Percentiles rank a stretch among this genome's conserved stretches.
These are phyloP conservation scores for Diaporthe helianthi DNA, from an alignment of 2,329 filamentous ascomycete genomes.

Conservation along the genomic window DNA sequence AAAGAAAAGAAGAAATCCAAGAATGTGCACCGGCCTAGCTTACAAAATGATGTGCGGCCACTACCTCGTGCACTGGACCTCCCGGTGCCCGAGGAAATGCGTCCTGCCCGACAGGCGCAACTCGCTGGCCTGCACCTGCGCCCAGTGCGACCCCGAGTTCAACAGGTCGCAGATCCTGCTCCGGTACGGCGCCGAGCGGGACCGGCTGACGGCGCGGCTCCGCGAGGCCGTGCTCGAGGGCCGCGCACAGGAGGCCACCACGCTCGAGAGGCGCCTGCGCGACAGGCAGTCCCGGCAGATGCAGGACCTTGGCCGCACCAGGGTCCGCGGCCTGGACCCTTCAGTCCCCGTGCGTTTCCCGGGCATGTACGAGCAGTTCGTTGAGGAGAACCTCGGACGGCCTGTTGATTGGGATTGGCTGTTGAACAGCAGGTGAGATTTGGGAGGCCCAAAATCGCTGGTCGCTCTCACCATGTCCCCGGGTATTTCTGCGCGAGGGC, in stretches of 20 bases:
- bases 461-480: slow-evolving; percentile 20
- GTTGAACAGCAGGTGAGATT: slow-evolving; percentile 23
- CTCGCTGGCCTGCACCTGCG: slow-evolving; percentile 35
- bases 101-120: slow-evolving; percentile 24
- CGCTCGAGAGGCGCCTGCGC: slow-evolving; percentile 29
- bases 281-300: slow-evolving; percentile 19
- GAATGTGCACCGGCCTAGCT: slow-evolving; percentile 35
- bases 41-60: slow-evolving; percentile 35
- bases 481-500: slow-evolving; percentile 22
- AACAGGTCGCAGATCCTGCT: slow-evolving; percentile 27
- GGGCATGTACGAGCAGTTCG: slow-evolving; percentile 32
- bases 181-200: slow-evolving; percentile 25
- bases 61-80: slow-evolving; percentile 33
- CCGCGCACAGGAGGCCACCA: slow-evolving; percentile 39
- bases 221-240: slow-evolving; percentile 58
- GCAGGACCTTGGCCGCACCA: slow-evolving; percentile 25
- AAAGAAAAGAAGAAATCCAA: neutral
- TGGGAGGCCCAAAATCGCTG: neutral
- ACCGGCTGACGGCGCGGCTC: slow-evolving; percentile 49
- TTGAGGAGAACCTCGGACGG: slow-evolving; percentile 28
- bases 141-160: slow-evolving; percentile 33
- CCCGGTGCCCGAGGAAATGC: slow-evolving; percentile 33
- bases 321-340: slow-evolving; percentile 24
- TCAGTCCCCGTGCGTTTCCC: slow-evolving; percentile 30
- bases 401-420: slow-evolving; percentile 30